A percentile compares a stretch with the other conserved stretches of the same genome.
These are phyloP conservation scores for Phylloporus scabripes DNA, from an alignment of 768 basidiomycete species.

Conservation along the genomic window DNA sequence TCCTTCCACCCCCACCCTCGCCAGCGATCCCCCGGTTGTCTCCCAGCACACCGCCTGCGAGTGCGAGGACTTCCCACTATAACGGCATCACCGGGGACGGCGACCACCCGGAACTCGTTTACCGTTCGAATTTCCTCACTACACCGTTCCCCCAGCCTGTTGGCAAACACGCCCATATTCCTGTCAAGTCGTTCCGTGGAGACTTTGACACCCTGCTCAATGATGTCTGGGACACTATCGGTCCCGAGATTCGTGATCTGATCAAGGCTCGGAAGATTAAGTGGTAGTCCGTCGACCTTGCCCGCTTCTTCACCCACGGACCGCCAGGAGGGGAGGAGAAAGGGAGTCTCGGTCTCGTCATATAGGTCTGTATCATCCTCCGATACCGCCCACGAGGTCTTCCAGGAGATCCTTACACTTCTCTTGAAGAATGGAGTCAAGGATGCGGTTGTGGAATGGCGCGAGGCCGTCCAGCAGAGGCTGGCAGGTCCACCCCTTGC, in stretches of 20 bases:
- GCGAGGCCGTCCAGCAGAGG: constrained; percentile 20
- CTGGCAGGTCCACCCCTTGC: too few species aligned
- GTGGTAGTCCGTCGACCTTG: constrained; percentile 29
- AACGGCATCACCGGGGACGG: too few species aligned
- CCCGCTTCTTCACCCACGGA: constrained; percentile 33
- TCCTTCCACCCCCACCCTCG: too few species aligned
- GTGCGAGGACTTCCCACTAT: too few species aligned
- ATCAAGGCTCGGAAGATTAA: constrained; percentile 27
- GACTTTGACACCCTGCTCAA: constrained; percentile 39
- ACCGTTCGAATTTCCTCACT: background rate
- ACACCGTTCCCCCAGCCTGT: constrained; percentile 29
- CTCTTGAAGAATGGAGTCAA: background rate
- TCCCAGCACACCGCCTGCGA: background rate
- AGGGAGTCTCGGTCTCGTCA: constrained; percentile 12
- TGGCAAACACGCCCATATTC: constrained; percentile 26
- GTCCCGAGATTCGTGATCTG: constrained; percentile 33
- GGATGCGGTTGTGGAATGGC: constrained; percentile 32
- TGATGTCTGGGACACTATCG: constrained; percentile 36
- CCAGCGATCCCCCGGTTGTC: background rate
- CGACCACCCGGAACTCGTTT: background rate
- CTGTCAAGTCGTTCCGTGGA: constrained; percentile 35
- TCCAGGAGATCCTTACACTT: constrained; percentile 5
- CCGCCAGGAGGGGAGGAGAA: constrained; percentile 21
- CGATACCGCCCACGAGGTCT: constrained; percentile 26
- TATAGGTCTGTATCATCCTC: constrained; percentile 32